phyloP scores from a whole-genome alignment of 202 grass and related monocot species.

The Digitaria exilis region DNA sequence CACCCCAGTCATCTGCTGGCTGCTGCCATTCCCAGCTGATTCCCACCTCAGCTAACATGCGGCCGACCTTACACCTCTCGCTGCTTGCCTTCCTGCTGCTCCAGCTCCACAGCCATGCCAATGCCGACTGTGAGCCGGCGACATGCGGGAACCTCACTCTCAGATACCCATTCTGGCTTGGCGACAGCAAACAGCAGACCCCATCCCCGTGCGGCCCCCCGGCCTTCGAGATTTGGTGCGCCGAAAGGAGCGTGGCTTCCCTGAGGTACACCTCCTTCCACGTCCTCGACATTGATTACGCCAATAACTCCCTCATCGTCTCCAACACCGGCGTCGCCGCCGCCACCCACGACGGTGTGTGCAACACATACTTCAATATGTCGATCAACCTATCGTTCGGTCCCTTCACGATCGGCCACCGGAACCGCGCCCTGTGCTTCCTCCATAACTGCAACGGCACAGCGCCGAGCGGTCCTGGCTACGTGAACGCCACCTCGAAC shows the following conservation, averaged over 20 bases:
- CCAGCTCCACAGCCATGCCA: not conserved
- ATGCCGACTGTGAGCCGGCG: conserved; percentile 28
- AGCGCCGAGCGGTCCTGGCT: not conserved
- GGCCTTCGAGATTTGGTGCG: conserved; percentile 37
- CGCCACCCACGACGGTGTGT: not conserved
- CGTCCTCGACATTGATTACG: conserved; percentile 42
- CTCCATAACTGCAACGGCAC: conserved; percentile 34
- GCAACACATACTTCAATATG: conserved; percentile 17
- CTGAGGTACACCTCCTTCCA: not conserved
- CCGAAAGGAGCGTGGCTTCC: too few species aligned
- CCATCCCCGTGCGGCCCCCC: conserved; percentile 40
- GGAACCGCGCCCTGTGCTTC: conserved; percentile 47
- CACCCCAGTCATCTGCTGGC: too few species aligned
- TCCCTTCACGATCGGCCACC: conserved; percentile 1
- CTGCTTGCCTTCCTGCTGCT: not conserved
- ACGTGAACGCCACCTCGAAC: not conserved
- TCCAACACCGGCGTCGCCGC: not conserved
- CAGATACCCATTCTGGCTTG: conserved; percentile 58
- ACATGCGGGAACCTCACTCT: conserved; percentile 31
- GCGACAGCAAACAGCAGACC: not conserved
- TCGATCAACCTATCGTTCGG: not conserved
- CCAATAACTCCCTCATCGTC: conserved; percentile 6
- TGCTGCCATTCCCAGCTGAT: too few species aligned
- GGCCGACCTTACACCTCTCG: not conserved
- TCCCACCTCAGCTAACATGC: too few species aligned